These are phyloP conservation scores for Hygrophila difformis DNA, from an alignment of 257 asterid species.

Conservation along the genomic window DNA sequence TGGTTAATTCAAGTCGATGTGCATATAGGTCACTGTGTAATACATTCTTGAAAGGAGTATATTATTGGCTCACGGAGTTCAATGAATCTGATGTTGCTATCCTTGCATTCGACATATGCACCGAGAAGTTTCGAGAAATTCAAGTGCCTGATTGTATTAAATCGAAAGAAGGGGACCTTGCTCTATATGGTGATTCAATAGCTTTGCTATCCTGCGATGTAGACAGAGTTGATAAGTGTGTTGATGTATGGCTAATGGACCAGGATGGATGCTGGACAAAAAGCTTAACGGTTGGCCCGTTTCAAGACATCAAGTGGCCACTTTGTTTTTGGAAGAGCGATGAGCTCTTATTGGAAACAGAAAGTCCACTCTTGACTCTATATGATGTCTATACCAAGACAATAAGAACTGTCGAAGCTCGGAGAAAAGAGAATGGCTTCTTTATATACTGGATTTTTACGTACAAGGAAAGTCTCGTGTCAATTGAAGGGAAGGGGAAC, in stretches of 20 bases:
- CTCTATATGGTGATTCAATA: constrained; percentile 25
- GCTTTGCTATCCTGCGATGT: constrained; percentile 30
- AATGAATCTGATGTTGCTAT: constrained; percentile 18
- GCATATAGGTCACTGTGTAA: constrained; percentile 24
- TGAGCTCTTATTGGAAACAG: constrained; percentile 28
- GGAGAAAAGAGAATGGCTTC: constrained; percentile 17
- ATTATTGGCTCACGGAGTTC: constrained; percentile 32
- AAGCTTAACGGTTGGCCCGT: constrained; percentile 22
- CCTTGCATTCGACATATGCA: constrained; percentile 29
- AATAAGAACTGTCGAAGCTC: constrained; percentile 17
- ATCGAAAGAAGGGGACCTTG: constrained; percentile 24
- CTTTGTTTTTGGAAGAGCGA: constrained; percentile 34
- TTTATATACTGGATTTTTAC: constrained; percentile 23
- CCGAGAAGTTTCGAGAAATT: constrained; percentile 25
- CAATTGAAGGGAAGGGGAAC: constrained; percentile 21
- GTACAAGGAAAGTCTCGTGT: constrained; percentile 39
- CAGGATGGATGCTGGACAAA: constrained; percentile 31
- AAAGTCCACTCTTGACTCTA: constrained; percentile 14
- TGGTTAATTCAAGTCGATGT: constrained; percentile 17
- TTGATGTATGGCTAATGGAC: constrained; percentile 36
- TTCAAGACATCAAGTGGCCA: constrained; percentile 28
- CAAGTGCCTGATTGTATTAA: constrained; percentile 20
- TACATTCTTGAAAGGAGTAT: constrained; percentile 35
- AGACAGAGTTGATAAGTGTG: constrained; percentile 5
- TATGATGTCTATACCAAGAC: constrained; percentile 16